Base-by-base conservation (phyloP, 768 basidiomycete species). In the Pleurotus platypus region DNA sequence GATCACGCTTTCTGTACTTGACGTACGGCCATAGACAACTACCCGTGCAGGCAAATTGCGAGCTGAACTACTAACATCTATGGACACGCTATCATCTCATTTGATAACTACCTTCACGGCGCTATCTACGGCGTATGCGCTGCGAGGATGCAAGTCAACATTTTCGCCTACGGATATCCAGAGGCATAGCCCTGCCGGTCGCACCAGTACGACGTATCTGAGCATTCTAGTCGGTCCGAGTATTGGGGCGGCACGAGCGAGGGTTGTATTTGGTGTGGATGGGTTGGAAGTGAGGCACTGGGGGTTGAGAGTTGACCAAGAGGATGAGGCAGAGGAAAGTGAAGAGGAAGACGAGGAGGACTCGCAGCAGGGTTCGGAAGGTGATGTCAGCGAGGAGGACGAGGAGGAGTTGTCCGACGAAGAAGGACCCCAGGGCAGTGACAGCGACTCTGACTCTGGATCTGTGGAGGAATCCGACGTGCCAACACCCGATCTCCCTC, bases 1-100 rank as follows among this genome's bases (percentile, higher is more conserved):
- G 20, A 9, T 8, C 22, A 16, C 6, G 16, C n/a, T 3, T 5
- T 8, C 20, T 18, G 20, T 16, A 1, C n/a, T 49, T 46, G 27
- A 26, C 22, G 15, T 2, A 26, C 15, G 16, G 38, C 8, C 5
- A 5, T 59, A 85, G 75, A 70, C 75, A 1, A 77, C 71, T 45
- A 61, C 80, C 1, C 77, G 81, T 7, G 78, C 81, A 12, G 69
- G 76, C 8, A 90, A 84, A 68, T 81, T 82, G 61, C 80, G 84
- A 11, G 71, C 71, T 4, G 88, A 90, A 26, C 69, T 91, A 1
- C 67, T 92, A 12, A 70, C 77, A 3, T 82, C 88, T 6, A 85
- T 84, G 54, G 90, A 92, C 64, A 86, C 81, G 0, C 78, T 92
- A 16, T 72, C 83, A 0, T 91, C 87, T 1, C 90, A 92, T 69